Evolutionary conservation across 2,329 filamentous ascomycete genomes (phyloP), one percentile per base, ranked within the genome.

Genomic region (Sporothrix euskadiensis): DNA sequence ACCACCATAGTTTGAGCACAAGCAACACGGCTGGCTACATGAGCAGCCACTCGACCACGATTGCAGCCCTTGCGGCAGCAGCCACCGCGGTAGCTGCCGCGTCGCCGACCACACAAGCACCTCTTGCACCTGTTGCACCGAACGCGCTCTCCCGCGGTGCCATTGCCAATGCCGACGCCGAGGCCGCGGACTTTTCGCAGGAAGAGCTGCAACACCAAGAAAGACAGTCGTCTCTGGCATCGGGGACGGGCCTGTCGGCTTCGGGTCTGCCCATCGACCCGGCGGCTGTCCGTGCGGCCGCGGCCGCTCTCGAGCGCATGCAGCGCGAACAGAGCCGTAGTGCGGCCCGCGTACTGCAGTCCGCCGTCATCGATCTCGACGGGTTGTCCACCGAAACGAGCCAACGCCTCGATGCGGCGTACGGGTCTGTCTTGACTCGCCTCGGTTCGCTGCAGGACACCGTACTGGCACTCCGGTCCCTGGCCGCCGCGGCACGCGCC

Each of bases 371-470:
- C 32, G 74, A 76, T 12, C 65, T 77, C 6, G 72, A 74, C 56
- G 35, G 47, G 3, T 26, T 75, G 74, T 91, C 91, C 30, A 85
- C 88, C 72, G 82, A 85, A 30, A 88, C 90, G 32, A 92, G 90
- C 19, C 85, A 87, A 74, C 87, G 87, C 47, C 87, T 95, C 57
- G 92, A 94, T 79, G 88, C 91, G 74, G 90, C 90, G 3, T 94
- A 94, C 82, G 92, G 92, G 76, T 88, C 88, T 0, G 87, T 94
- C 10, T 84, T 94, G 41, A 90, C 93, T 79, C 92, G 91, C 78
- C 85, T 92, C 68, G 86, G 86, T 69, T 81, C 85, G 0, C 83
- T 94, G 52, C 90, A 91, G 71, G 86, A 84, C 76, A 93, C 89
- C 0, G 87, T 94, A 54, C 80, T 84, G 6, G 87, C 86, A 2